phyloP scores from a whole-genome alignment of 352 stramenopile genomes.

The Pythium biforme region DNA sequence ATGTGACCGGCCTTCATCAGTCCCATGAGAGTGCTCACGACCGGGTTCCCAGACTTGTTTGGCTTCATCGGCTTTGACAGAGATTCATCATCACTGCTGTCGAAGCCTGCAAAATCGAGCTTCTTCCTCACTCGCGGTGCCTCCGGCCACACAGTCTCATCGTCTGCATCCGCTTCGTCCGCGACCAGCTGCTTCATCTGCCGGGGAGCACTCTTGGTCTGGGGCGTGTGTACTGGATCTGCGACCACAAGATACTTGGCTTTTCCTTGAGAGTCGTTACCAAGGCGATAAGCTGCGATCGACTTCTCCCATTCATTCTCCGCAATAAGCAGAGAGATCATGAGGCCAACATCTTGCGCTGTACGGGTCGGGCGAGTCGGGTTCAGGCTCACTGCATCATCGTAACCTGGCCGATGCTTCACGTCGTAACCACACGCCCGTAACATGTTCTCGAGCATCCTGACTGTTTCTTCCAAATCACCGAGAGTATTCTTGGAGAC shows the following conservation, averaged over 20 bases:
- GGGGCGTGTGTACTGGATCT: not conserved
- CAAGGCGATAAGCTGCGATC: not conserved
- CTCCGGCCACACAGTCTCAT: not conserved
- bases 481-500: not conserved
- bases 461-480: constrained; percentile 1
- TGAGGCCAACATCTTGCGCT: constrained; percentile 2
- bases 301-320: constrained; percentile 15
- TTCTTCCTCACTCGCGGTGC: not conserved
- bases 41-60: not conserved
- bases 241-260: constrained; percentile 11
- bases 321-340: constrained; percentile 7
- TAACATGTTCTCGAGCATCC: not conserved
- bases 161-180: not conserved
- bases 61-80: not conserved
- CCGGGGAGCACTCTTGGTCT: not conserved
- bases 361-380: not conserved
- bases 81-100: not conserved
- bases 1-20: not conserved
- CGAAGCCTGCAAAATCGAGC: not conserved
- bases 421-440: not conserved
- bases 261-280: not conserved
- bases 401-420: not conserved
- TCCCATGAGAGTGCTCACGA: not conserved
- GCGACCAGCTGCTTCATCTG: not conserved
- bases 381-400: not conserved